Percentiles rank a stretch among this genome's conserved stretches.
Evolutionary conservation across 768 basidiomycete genomes (phyloP).

Genomic region (Leccinum sublutescens): DNA sequence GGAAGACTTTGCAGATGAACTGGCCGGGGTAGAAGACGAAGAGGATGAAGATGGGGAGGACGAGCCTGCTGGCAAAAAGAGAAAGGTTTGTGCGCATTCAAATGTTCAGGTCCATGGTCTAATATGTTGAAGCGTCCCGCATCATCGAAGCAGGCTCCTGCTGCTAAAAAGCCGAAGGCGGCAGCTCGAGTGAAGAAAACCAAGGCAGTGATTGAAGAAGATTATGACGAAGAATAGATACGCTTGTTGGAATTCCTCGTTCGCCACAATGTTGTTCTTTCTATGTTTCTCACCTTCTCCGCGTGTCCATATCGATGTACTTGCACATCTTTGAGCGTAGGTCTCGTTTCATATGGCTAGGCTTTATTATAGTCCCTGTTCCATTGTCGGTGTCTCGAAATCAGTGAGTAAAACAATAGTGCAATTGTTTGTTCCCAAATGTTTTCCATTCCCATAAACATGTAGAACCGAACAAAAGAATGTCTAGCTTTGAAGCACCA

Average conservation of each 20-base stretch:
- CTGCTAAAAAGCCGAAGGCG: constrained; percentile 39
- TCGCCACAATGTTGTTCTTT: constrained; percentile 5
- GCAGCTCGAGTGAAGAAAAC: constrained; percentile 37
- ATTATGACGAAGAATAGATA: constrained; percentile 32
- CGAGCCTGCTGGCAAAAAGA: constrained; percentile 53
- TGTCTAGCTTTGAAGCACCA: not conserved
- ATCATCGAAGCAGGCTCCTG: constrained; percentile 44
- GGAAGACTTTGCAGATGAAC: constrained; percentile 47
- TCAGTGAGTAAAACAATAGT: not conserved
- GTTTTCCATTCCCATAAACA: not conserved
- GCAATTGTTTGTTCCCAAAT: not conserved
- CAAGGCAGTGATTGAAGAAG: constrained; percentile 48
- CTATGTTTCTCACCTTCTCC: not conserved
- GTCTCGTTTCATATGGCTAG: constrained; percentile 7
- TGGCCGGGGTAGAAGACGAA: constrained; percentile 47
- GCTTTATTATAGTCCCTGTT: constrained; percentile 3
- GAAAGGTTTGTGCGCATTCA: constrained; percentile 49
- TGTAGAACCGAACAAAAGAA: not conserved
- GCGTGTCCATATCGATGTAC: constrained; percentile 8
- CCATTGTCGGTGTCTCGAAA: not conserved
- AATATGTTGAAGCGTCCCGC: constrained; percentile 38
- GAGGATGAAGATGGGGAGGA: constrained; percentile 43
- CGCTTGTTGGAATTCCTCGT: not conserved
- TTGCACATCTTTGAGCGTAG: constrained; percentile 4
- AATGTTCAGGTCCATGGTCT: not conserved